These are phyloP conservation scores for Discostella stelligeroides DNA, from an alignment of 108 stramenopile genomes.

Conservation along the genomic window DNA sequence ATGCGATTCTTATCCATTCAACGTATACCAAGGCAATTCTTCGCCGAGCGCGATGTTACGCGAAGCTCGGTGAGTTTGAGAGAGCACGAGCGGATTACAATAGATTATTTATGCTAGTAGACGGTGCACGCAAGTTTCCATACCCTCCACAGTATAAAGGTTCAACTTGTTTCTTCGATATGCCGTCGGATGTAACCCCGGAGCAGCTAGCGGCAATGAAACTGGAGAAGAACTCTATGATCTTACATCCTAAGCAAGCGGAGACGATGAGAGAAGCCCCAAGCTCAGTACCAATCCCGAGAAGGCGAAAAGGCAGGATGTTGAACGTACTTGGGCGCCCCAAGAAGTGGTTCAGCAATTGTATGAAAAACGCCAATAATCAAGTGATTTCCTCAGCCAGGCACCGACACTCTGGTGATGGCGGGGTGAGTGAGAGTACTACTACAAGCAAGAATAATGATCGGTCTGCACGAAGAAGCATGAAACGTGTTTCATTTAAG, in stretches of 20 bases:
- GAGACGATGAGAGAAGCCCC: constrained; percentile 17
- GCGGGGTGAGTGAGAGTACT: no score
- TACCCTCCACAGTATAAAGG: constrained; percentile 29
- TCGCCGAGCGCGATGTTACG: constrained; percentile 45
- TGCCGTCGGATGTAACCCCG: constrained; percentile 58
- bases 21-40: constrained; percentile 52
- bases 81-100: constrained; percentile 36
- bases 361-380: constrained; percentile 8
- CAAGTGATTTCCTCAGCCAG: no score
- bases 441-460: neutral
- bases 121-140: constrained; percentile 26
- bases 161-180: constrained; percentile 71
- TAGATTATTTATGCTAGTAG: constrained; percentile 27
- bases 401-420: no score
- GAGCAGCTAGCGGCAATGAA: constrained; percentile 53
- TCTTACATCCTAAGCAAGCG: constrained; percentile 22
- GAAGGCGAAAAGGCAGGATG: neutral
- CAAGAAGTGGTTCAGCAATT: neutral
- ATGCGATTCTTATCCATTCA: constrained; percentile 47
- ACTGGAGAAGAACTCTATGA: constrained; percentile 57
- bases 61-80: constrained; percentile 24
- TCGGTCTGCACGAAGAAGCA: no score
- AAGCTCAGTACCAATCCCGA: constrained; percentile 10
- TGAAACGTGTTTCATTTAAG: no score
- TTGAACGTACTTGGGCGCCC: neutral